phyloP scores from a whole-genome alignment of 768 basidiomycete genomes.

The Kwoniella mangroviensis region DNA sequence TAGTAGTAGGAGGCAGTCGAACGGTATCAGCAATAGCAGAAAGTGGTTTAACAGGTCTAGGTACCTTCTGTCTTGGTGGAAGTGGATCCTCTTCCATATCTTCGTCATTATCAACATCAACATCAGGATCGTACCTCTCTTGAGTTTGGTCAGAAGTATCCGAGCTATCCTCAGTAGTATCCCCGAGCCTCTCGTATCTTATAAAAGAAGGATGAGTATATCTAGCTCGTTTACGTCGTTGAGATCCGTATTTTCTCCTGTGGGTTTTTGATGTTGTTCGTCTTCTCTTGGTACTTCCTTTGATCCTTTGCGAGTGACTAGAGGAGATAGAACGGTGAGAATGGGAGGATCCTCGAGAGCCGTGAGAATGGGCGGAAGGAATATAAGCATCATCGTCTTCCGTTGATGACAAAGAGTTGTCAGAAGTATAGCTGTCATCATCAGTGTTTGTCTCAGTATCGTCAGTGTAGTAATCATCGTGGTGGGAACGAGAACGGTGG shows the following conservation, averaged over 20 bases:
- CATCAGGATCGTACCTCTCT: background rate
- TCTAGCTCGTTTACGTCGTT: constrained; percentile 2
- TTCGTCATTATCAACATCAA: background rate
- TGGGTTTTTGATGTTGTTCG: background rate
- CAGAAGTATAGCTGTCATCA: background rate
- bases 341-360: background rate
- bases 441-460: background rate
- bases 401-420: background rate
- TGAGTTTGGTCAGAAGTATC: background rate
- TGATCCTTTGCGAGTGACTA: background rate
- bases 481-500: background rate
- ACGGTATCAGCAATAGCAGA: constrained; percentile 3
- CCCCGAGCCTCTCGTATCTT: background rate
- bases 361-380: background rate
- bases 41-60: constrained; percentile 6
- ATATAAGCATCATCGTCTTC: background rate
- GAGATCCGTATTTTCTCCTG: background rate
- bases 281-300: background rate
- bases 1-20: background rate
- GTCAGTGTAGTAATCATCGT: background rate
- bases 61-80: background rate
- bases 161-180: too few relatives aligned
- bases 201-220: background rate
- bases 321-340: background rate
- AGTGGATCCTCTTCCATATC: constrained; percentile 1